Conservation (phyloP, 1,284 basidiomycete genomes). For the Schizophyllum commune region DNA sequence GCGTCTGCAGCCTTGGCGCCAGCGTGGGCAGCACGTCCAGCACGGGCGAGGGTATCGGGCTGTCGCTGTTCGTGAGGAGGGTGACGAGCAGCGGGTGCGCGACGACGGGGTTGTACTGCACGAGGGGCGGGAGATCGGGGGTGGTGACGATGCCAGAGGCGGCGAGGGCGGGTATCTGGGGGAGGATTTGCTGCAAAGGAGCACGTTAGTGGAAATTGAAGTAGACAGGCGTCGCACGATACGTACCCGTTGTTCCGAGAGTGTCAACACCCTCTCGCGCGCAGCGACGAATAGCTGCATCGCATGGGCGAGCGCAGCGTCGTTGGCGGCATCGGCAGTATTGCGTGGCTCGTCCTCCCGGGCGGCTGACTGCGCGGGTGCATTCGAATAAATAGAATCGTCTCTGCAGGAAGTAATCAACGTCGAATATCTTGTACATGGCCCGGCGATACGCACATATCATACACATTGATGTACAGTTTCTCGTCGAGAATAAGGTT, state of each 20-base stretch:
- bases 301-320: slow-evolving; percentile 37
- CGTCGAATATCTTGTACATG: slow-evolving; percentile 15
- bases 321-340: slow-evolving; percentile 15
- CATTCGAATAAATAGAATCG: neutral
- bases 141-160: slow-evolving; percentile 52
- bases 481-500: slow-evolving; percentile 61
- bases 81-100: slow-evolving; percentile 56
- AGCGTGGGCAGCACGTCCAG: slow-evolving; percentile 44
- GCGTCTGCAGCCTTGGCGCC: slow-evolving; percentile 59
- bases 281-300: slow-evolving; percentile 60
- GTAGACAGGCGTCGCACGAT: slow-evolving; percentile 12
- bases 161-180: slow-evolving; percentile 37
- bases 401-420: slow-evolving; percentile 1
- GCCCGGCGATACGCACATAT: slow-evolving; percentile 25
- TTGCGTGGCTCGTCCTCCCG: neutral
- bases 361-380: slow-evolving; percentile 1
- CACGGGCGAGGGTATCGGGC: slow-evolving; percentile 18
- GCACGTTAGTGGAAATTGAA: too few species aligned
- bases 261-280: slow-evolving; percentile 58
- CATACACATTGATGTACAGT: slow-evolving; percentile 37
- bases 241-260: slow-evolving; percentile 64
- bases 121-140: slow-evolving; percentile 54
- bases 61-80: slow-evolving; percentile 18
- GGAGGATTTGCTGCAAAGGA: slow-evolving; percentile 44
- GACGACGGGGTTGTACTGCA: slow-evolving; percentile 59